These are phyloP conservation scores for Ogataea methanolica DNA, from an alignment of 805 yeast genomes.

Conservation along the genomic window DNA sequence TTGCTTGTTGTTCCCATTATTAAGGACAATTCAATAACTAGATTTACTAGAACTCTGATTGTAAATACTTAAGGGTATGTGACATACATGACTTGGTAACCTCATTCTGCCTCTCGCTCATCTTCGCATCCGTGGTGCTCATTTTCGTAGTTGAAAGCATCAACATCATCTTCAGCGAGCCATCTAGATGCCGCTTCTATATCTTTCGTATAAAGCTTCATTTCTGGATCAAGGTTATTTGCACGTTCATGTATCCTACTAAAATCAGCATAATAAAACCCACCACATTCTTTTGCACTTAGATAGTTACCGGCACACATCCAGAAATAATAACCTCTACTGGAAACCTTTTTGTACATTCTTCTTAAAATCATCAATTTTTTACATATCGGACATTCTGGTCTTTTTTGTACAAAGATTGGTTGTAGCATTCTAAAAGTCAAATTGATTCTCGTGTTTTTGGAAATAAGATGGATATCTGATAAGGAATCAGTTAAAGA, in stretches of 20 bases:
- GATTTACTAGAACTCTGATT: too few relatives aligned
- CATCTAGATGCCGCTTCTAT: conserved; percentile 37
- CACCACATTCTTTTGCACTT: conserved; percentile 41
- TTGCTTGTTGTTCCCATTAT: too few relatives aligned
- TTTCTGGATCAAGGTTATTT: not conserved
- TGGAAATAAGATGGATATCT: conserved; percentile 40
- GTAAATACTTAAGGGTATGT: too few relatives aligned
- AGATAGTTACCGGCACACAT: conserved; percentile 46
- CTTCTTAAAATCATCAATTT: conserved; percentile 52
- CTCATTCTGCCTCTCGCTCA: too few relatives aligned
- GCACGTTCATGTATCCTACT: conserved; percentile 25
- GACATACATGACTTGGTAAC: too few relatives aligned
- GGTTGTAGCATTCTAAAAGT: conserved; percentile 58
- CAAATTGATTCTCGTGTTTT: conserved; percentile 51
- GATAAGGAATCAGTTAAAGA: conserved; percentile 37
- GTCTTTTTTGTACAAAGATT: conserved; percentile 31
- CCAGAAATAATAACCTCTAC: conserved; percentile 64
- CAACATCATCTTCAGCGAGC: conserved; percentile 39
- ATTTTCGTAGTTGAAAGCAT: conserved; percentile 5
- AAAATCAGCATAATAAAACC: conserved; percentile 49
- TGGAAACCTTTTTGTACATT: conserved; percentile 40
- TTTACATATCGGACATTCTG: conserved; percentile 39
- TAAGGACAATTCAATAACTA: too few relatives aligned
- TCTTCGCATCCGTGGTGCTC: too few relatives aligned
- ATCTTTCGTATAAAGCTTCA: conserved; percentile 25